These are phyloP conservation scores for Aphanocladium album DNA, from an alignment of 2,329 filamentous ascomycete species.

Conservation along the genomic window DNA sequence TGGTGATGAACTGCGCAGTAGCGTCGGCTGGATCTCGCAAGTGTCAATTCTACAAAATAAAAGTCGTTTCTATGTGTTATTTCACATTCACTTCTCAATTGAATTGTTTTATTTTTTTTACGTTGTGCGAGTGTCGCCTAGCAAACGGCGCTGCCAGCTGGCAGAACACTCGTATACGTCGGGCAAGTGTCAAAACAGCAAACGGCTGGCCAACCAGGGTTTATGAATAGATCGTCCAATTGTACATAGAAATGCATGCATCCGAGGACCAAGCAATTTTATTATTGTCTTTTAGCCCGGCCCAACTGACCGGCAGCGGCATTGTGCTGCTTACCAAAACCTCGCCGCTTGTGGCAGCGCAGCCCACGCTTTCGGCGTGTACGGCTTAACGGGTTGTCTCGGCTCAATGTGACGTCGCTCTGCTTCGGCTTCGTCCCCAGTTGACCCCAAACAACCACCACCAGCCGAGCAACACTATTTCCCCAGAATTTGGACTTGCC, in stretches of 20 bases:
- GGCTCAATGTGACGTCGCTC: conserved; percentile 28
- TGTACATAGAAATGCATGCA: not conserved
- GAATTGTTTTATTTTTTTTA: not conserved
- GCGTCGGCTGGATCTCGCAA: not conserved
- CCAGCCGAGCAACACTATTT: conserved; percentile 10
- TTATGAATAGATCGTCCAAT: not conserved
- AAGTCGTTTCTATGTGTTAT: no score
- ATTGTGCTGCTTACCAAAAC: not conserved
- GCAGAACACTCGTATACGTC: not conserved
- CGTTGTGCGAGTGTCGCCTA: not conserved
- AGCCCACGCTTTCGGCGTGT: not conserved
- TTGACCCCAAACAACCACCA: conserved; percentile 11
- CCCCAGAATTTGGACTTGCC: conserved; percentile 7
- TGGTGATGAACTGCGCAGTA: not conserved
- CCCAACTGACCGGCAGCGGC: not conserved
- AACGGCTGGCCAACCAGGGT: not conserved
- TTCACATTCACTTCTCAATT: not conserved
- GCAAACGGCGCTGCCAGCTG: conserved; percentile 5
- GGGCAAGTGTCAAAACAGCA: not conserved
- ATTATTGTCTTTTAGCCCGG: not conserved
- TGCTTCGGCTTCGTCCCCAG: conserved; percentile 13
- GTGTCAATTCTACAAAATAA: not conserved
- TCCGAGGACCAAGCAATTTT: not conserved
- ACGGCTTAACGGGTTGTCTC: conserved; percentile 26
- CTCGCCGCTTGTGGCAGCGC: not conserved